Evolutionary conservation across 2,329 filamentous ascomycete species (phyloP).

Genomic region (Cyclaneusma minus): DNA sequence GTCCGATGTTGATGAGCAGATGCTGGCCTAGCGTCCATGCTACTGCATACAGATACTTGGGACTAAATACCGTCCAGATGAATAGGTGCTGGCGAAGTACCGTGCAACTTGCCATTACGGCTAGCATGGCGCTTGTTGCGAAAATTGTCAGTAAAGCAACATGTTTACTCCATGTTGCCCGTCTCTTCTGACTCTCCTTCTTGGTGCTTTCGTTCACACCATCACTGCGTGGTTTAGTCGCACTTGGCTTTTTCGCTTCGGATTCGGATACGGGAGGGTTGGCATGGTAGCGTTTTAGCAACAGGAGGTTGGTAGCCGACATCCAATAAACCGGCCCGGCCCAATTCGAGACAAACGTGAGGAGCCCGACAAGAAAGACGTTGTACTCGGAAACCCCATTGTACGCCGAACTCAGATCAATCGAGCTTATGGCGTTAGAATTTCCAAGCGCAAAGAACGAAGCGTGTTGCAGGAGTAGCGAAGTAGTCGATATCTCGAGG

Average conservation of each 20-base stretch:
- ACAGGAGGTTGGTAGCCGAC: conserved; percentile 44
- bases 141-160: conserved; percentile 56
- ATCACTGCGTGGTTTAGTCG: conserved; percentile 1
- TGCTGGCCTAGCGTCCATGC: conserved; percentile 81
- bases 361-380: conserved; percentile 59
- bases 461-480: conserved; percentile 62
- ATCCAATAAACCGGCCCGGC: conserved; percentile 80
- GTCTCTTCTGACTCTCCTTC: too few relatives aligned
- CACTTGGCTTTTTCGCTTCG: not conserved
- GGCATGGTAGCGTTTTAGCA: conserved; percentile 26
- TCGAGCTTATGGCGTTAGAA: conserved; percentile 88
- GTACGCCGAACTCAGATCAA: conserved; percentile 88
- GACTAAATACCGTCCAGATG: conserved; percentile 97
- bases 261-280: conserved; percentile 6
- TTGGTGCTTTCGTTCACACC: conserved; percentile 6
- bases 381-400: conserved; percentile 80
- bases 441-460: conserved; percentile 86
- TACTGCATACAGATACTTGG: conserved; percentile 86
- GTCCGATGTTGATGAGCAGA: conserved; percentile 50
- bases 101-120: conserved; percentile 82
- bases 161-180: conserved; percentile 35
- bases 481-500: conserved; percentile 50
- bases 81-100: conserved; percentile 77
- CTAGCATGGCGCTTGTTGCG: conserved; percentile 43
- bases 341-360: conserved; percentile 88